Evolutionary conservation across 371 early-diverging fungal genomes (phyloP).

Genomic region (Blyttiomyces sp.): DNA sequence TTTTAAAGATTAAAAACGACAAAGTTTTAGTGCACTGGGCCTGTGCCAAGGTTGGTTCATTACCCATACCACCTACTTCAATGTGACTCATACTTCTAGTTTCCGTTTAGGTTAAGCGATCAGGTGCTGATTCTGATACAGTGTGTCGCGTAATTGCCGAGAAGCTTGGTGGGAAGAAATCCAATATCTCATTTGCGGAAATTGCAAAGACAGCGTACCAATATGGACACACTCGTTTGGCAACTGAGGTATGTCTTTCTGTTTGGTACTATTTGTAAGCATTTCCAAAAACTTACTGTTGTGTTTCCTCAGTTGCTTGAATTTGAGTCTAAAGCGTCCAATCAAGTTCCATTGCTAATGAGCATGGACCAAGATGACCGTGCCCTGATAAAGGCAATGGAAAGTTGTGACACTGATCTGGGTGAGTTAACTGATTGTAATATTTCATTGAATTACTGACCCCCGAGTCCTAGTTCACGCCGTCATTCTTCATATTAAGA

Average conservation of each 20-base stretch:
- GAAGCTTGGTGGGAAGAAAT: conserved; percentile 62
- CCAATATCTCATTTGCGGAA: conserved; percentile 81
- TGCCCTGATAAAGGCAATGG: conserved; percentile 86
- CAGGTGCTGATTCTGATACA: conserved; percentile 75
- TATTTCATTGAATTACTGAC: too few species aligned
- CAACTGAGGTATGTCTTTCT: conserved; percentile 72
- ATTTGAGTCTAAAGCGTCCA: conserved; percentile 88
- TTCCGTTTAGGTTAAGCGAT: conserved; percentile 62
- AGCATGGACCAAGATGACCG: conserved; percentile 88
- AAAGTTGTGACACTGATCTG: conserved; percentile 92
- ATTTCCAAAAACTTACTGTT: too few species aligned
- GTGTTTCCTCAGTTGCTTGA: conserved; percentile 72
- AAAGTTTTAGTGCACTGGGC: conserved; percentile 94
- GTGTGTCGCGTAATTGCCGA: conserved; percentile 75
- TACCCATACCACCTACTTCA: neutral
- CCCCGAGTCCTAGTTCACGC: conserved; percentile 83
- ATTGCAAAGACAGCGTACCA: conserved; percentile 90
- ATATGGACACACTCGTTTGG: conserved; percentile 81
- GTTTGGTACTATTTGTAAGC: too few species aligned
- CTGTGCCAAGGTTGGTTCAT: conserved; percentile 69
- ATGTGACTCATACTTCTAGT: too few species aligned
- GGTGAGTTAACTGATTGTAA: too few species aligned
- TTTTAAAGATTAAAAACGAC: conserved; percentile 74
- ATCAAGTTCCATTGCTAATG: conserved; percentile 90
- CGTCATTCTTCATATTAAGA: conserved; percentile 82